These are phyloP conservation scores for Volvox carteri DNA, from an alignment of 163 green algal genomes.

Conservation along the genomic window DNA sequence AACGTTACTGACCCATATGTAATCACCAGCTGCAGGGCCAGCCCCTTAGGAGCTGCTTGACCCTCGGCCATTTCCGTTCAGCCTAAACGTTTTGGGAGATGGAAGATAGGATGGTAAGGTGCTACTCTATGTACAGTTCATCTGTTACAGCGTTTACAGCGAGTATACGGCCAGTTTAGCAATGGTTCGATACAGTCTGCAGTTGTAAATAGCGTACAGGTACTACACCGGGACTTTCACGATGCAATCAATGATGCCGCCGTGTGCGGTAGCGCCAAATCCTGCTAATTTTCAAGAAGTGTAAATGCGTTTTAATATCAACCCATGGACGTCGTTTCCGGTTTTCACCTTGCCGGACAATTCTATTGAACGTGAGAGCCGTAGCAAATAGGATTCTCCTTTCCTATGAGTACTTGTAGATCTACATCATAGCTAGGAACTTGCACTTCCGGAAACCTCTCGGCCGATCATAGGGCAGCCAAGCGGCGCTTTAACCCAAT, in stretches of 20 bases:
- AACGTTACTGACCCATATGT: conserved; percentile 45
- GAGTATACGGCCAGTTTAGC: too few relatives aligned
- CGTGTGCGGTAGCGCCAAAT: too few relatives aligned
- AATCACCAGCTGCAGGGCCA: conserved; percentile 33
- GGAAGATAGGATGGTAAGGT: conserved; percentile 12
- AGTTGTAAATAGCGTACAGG: too few relatives aligned
- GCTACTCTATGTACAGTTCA: background rate
- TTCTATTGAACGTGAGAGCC: background rate
- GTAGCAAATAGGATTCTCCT: background rate
- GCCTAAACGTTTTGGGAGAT: background rate
- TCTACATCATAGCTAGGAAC: background rate
- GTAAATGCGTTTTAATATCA: background rate
- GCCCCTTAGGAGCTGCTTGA: background rate
- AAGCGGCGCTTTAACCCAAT: background rate
- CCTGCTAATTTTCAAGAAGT: background rate
- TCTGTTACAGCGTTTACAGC: too few relatives aligned
- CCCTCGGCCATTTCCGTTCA: conserved; percentile 7
- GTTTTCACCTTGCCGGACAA: background rate
- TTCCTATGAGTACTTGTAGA: background rate
- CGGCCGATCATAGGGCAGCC: background rate
- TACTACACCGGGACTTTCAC: too few relatives aligned
- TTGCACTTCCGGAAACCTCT: conserved; percentile 3
- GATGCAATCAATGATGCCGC: too few relatives aligned
- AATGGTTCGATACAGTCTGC: too few relatives aligned
- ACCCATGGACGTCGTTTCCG: background rate